Evolutionary conservation across 2,329 filamentous ascomycete species (phyloP).

Genomic region (Neurospora sp.): DNA sequence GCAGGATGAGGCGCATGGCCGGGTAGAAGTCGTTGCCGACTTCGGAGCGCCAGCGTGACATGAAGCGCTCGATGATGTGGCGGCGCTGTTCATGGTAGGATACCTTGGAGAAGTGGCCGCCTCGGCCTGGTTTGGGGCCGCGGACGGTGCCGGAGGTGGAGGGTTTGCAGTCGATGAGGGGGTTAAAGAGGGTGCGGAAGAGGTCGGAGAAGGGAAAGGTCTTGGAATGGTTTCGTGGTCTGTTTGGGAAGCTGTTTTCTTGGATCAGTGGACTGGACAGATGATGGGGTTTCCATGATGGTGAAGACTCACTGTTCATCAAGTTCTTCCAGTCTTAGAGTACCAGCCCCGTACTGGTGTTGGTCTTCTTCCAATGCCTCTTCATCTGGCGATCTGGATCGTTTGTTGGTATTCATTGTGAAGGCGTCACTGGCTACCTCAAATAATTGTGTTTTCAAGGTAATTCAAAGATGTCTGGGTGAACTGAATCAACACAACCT

Average conservation of each 20-base stretch:
- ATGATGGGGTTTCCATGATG: neutral
- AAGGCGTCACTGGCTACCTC: neutral
- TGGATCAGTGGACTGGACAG: constrained; percentile 3
- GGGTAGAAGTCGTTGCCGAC: constrained; percentile 92
- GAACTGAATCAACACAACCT: neutral
- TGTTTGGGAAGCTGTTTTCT: constrained; percentile 64
- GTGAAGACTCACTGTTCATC: constrained; percentile 23
- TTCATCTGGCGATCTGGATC: constrained; percentile 23
- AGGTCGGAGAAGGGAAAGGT: constrained; percentile 79
- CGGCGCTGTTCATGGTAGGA: constrained; percentile 70
- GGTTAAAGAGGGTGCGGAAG: constrained; percentile 71
- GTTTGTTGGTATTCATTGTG: constrained; percentile 25
- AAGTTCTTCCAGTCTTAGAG: constrained; percentile 31
- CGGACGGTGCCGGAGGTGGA: constrained; percentile 40
- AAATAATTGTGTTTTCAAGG: neutral
- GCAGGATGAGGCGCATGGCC: constrained; percentile 80
- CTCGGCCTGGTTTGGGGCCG: constrained; percentile 37
- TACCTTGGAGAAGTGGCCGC: constrained; percentile 49
- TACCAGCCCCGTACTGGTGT: constrained; percentile 36
- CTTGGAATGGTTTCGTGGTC: constrained; percentile 68
- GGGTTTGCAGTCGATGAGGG: constrained; percentile 68
- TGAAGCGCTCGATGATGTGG: constrained; percentile 77
- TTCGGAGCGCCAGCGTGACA: constrained; percentile 75
- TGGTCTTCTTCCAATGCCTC: constrained; percentile 41
- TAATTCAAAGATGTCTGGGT: neutral